Evolutionary conservation across 2,329 filamentous ascomycete species (phyloP).

Genomic region (Nemania diffusa): DNA sequence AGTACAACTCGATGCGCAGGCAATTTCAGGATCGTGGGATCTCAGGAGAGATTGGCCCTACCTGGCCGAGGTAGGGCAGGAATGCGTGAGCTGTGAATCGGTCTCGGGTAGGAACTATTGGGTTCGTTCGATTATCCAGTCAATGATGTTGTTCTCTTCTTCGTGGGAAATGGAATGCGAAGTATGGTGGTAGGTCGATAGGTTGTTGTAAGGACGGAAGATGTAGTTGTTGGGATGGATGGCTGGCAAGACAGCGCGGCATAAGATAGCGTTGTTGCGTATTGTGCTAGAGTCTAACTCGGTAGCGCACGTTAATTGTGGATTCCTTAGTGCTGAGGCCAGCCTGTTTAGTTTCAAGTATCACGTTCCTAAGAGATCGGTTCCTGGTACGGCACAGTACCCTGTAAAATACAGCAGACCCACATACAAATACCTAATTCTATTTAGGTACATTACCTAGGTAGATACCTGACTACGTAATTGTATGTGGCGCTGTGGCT

Average conservation of each 20-base stretch:
- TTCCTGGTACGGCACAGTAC: background rate
- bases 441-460: too few relatives aligned
- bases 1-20: slow-evolving; percentile 11
- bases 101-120: background rate
- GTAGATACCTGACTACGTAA: too few relatives aligned
- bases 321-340: slow-evolving; percentile 30
- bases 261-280: background rate
- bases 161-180: background rate
- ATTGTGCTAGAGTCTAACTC: too few relatives aligned
- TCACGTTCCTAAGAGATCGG: slow-evolving; percentile 14
- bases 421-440: too few relatives aligned
- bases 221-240: background rate
- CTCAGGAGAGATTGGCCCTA: slow-evolving; percentile 19
- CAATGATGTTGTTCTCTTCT: background rate
- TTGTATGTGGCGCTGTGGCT: slow-evolving; percentile 20
- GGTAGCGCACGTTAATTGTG: background rate
- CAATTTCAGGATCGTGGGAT: too few relatives aligned
- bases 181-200: background rate
- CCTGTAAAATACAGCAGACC: background rate
- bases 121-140: background rate
- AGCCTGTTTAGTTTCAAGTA: slow-evolving; percentile 35
- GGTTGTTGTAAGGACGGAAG: background rate
- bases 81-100: background rate
- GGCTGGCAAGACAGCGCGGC: background rate
- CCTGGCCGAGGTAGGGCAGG: slow-evolving; percentile 5